Base-by-base conservation (phyloP, 176 grass and related monocot genomes). In the Eragrostis nindensis region DNA sequence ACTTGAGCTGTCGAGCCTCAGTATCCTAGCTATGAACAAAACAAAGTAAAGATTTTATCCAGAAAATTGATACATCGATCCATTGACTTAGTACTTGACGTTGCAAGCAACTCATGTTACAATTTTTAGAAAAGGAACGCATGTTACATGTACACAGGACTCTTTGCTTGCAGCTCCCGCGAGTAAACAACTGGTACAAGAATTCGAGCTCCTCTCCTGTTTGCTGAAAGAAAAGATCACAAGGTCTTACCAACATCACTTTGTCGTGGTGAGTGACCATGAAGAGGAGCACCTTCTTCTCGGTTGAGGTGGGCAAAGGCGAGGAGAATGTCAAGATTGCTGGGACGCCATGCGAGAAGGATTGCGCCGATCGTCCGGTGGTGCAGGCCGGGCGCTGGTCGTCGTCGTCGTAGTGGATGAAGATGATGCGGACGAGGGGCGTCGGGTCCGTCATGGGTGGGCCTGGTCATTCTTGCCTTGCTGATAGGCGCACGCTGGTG, bases 401-500 rank as follows among this genome's bases (percentile, higher is more conserved):
- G 27, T 19, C 21, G 29, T 25, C 30, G 22, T 47, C n/a, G n/a
- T n/a, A n/a, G n/a, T n/a, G n/a, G n/a, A n/a, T n/a, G n/a, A n/a
- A n/a, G n/a, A n/a, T n/a, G n/a, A n/a, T n/a, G n/a, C n/a, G 57
- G 19, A 19, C 41, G 25, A 73, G 7, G 43, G 80, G 74, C n/a
- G 67, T 78, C 40, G 39, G 73, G 0, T 70, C 70, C 40, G 25
- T 79, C 67, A 45, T 83, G n/a, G 80, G 15, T 59, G 43, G 66
- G 66, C 42, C n/a, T 83, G 32, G 6, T 83, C 14, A 2, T 88
- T 18, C 74, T 88, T 24, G 86, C 29, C 38, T 22, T 83, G 66
- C 32, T 83, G 15, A 5, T 88, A 16, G 41, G 45, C 19, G 15
- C 46, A 6, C 70, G 32, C 44, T 25, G 14, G 26, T 88, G 86